Evolutionary conservation across 148 eudicot genomes (phyloP).

Genomic region (Heliamphora exappendiculata): DNA sequence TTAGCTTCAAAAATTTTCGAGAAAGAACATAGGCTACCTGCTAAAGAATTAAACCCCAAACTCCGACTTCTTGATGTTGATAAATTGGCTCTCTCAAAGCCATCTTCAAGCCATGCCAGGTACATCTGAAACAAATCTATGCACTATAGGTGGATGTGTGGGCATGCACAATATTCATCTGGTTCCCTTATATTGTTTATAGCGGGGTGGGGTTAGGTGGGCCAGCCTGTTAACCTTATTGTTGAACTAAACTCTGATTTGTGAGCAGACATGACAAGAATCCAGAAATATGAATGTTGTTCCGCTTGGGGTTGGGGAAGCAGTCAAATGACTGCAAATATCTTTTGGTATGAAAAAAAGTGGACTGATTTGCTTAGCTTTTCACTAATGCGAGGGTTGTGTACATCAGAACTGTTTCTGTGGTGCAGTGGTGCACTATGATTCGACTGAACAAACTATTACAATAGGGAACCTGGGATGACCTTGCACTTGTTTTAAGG

Average conservation of each 20-base stretch:
- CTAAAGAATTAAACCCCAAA: neutral
- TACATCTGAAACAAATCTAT: neutral
- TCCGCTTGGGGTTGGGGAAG: neutral
- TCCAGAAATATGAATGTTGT: neutral
- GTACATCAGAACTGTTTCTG: neutral
- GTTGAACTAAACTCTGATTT: neutral
- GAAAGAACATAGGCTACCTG: too few relatives aligned
- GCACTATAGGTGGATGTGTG: neutral
- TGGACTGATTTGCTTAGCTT: neutral
- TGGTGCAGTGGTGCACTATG: neutral
- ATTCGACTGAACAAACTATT: neutral
- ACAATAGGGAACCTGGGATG: neutral
- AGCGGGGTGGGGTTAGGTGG: neutral
- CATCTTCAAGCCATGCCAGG: constrained; percentile 14
- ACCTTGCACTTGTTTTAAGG: neutral
- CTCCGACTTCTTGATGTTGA: neutral
- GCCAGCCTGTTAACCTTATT: neutral
- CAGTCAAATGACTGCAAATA: neutral
- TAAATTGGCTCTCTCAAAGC: constrained; percentile 6
- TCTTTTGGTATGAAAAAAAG: neutral
- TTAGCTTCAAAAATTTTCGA: neutral
- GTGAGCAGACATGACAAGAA: neutral
- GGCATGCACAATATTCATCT: neutral
- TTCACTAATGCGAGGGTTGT: too few relatives aligned
- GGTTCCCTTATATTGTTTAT: neutral